Percentiles rank a stretch among this genome's conserved stretches.
These are phyloP conservation scores for Penicillium malachiteum DNA, from an alignment of 495 filamentous ascomycete species.

Conservation along the genomic window DNA sequence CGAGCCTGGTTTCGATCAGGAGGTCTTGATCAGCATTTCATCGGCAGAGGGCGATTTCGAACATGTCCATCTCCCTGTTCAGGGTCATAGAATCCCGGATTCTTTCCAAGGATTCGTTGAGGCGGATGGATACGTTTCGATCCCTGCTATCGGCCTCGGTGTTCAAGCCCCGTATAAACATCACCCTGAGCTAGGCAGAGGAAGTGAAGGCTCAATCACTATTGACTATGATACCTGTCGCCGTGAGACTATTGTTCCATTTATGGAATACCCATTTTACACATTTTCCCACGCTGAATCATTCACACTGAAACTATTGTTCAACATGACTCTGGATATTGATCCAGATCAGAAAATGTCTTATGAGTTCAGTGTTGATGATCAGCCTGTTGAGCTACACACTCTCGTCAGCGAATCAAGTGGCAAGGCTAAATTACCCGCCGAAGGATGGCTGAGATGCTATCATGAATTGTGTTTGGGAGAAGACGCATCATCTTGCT, in stretches of 20 bases:
- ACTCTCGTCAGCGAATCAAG: background rate
- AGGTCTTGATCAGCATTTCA: constrained; percentile 41
- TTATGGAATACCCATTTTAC: constrained; percentile 64
- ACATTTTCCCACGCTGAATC: constrained; percentile 52
- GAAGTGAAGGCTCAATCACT: constrained; percentile 19
- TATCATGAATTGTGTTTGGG: constrained; percentile 61
- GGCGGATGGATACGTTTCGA: constrained; percentile 51
- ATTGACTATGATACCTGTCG: background rate
- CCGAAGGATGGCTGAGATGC: constrained; percentile 57
- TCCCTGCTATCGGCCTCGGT: constrained; percentile 26
- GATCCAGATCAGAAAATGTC: constrained; percentile 57
- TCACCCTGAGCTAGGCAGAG: constrained; percentile 17
- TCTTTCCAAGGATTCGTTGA: constrained; percentile 68
- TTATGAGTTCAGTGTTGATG: constrained; percentile 58
- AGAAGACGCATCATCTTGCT: constrained; percentile 17
- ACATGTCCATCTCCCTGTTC: constrained; percentile 57
- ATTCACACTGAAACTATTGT: constrained; percentile 57
- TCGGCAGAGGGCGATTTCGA: constrained; percentile 53
- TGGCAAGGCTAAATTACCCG: constrained; percentile 9
- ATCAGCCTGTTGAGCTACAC: constrained; percentile 8
- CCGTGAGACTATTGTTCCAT: background rate
- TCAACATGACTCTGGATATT: constrained; percentile 61
- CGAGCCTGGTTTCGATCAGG: constrained; percentile 3
- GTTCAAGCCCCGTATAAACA: constrained; percentile 31
- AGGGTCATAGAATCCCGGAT: constrained; percentile 47